Base-by-base conservation (phyloP, 2,329 filamentous ascomycete genomes). In the Capronia coronata region DNA sequence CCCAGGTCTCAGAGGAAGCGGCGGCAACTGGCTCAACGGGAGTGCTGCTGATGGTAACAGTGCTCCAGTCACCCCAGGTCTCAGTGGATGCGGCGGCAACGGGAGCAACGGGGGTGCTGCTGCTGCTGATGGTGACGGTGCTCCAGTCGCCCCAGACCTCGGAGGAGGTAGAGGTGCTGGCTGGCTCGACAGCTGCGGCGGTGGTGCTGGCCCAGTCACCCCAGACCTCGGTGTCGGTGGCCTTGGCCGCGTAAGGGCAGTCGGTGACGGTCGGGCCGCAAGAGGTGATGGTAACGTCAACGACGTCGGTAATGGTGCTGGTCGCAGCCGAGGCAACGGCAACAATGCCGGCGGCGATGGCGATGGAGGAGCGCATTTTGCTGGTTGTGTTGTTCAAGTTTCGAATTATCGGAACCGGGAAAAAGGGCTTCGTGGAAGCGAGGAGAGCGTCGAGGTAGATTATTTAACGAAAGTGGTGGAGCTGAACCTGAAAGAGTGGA, bases 251-350 rank as follows among this genome's bases (percentile, higher is more conserved):
- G 55, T 58, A 58, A 16, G 55, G 55, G 55, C 82, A 85, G 78
- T 84, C 63, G 66, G 77, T 75, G 63, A 83, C 78, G 54, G 73
- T 73, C 43, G 78, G 70, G 51, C 68, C 74, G 74, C 79, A 82
- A 46, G 76, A 79, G 67, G 77, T 82, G 75, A 83, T 71, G 68
- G 79, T 83, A 60, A 78, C 70, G 64, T 75, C 71, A 64, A 79
- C 72, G 58, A 76, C 80, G 64, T 70, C 68, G 75, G 77, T 79
- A 69, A 80, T 69, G 63, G 77, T 74, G 48, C 39, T 42, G 34
- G 49, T 55, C 16, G 35, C 32, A 25, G 58, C 57, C 27, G 49
- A 51, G 21, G 50, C 58, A 52, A 68, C 58, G 1, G 67, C 63
- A 47, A 68, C 55, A 10, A 71, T 62, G 2, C 68, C 68, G 7